Conservation (phyloP, 352 stramenopile genomes). For the Phytophthora cactorum region DNA sequence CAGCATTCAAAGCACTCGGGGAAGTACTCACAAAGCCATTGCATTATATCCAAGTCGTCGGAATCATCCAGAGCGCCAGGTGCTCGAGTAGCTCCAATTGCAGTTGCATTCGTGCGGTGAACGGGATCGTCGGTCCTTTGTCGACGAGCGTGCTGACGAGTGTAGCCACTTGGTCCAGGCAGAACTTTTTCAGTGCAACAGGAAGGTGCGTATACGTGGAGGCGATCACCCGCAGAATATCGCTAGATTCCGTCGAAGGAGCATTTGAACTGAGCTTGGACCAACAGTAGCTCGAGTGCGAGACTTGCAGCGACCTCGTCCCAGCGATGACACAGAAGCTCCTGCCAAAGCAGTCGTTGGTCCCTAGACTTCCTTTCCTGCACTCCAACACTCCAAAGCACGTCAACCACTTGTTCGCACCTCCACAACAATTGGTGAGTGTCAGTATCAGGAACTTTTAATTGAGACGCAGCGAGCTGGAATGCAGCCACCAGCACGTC, state of each 20-base stretch:
- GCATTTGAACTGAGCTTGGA: neutral
- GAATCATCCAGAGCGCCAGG: slow-evolving; percentile 17
- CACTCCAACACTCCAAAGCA: slow-evolving; percentile 1
- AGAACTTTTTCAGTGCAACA: slow-evolving; percentile 6
- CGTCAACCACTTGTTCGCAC: slow-evolving; percentile 6
- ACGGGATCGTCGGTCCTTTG: slow-evolving; percentile 17
- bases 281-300: slow-evolving; percentile 21
- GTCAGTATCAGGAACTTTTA: neutral
- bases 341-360: slow-evolving; percentile 4
- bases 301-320: slow-evolving; percentile 10
- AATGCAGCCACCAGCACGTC: slow-evolving; percentile 11
- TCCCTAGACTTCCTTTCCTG: neutral
- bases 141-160: slow-evolving; percentile 10
- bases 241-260: neutral
- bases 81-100: slow-evolving; percentile 17
- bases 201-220: slow-evolving; percentile 7
- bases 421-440: neutral
- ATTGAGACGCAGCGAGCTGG: neutral
- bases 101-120: slow-evolving; percentile 12
- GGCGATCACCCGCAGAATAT: slow-evolving; percentile 1
- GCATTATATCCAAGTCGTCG: slow-evolving; percentile 2
- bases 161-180: slow-evolving; percentile 13
- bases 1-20: slow-evolving; percentile 25
- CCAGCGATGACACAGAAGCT: slow-evolving; percentile 14
- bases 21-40: slow-evolving; percentile 19